These are phyloP conservation scores for Leccinum pachyderme DNA, from an alignment of 1,284 basidiomycete genomes.

Conservation along the genomic window DNA sequence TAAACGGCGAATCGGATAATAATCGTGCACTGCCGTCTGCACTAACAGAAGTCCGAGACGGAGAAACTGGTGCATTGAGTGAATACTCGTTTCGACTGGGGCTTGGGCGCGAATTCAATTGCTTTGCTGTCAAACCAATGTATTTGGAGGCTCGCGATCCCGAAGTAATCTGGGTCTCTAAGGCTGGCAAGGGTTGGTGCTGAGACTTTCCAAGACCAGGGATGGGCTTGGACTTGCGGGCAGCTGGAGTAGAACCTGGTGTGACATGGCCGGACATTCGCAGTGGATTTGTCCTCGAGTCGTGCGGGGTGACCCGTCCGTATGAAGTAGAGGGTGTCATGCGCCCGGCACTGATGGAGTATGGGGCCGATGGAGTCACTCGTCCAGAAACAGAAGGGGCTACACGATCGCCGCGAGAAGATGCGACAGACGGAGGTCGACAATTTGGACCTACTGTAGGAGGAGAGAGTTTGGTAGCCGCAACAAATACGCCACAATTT, in stretches of 20 bases:
- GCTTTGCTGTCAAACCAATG: conserved; percentile 78
- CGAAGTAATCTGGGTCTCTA: conserved; percentile 58
- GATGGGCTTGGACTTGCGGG: conserved; percentile 31
- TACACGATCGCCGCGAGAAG: conserved; percentile 60
- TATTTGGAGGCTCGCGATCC: conserved; percentile 85
- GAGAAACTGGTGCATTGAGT: conserved; percentile 26
- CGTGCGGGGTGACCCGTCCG: conserved; percentile 40
- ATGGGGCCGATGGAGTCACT: conserved; percentile 46
- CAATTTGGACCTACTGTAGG: conserved; percentile 63
- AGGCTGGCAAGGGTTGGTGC: conserved; percentile 32
- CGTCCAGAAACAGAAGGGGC: conserved; percentile 47
- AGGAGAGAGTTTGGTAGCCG: conserved; percentile 74
- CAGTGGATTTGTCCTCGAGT: conserved; percentile 23
- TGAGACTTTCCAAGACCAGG: conserved; percentile 23
- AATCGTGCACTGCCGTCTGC: conserved; percentile 18
- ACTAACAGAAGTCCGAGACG: conserved; percentile 27
- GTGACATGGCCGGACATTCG: conserved; percentile 42
- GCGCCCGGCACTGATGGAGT: conserved; percentile 42
- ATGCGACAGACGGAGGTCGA: conserved; percentile 80
- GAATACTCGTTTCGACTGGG: conserved; percentile 22
- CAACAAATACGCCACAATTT: conserved; percentile 89
- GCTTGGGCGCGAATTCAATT: conserved; percentile 53
- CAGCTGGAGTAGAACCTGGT: conserved; percentile 35
- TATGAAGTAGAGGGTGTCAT: conserved; percentile 42
- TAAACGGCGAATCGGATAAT: conserved; percentile 51